Percentiles rank a stretch among this genome's conserved stretches.
phyloP scores from a whole-genome alignment of 371 early-diverging fungal genomes.

The Rhizoclosmatium hyalinum region DNA sequence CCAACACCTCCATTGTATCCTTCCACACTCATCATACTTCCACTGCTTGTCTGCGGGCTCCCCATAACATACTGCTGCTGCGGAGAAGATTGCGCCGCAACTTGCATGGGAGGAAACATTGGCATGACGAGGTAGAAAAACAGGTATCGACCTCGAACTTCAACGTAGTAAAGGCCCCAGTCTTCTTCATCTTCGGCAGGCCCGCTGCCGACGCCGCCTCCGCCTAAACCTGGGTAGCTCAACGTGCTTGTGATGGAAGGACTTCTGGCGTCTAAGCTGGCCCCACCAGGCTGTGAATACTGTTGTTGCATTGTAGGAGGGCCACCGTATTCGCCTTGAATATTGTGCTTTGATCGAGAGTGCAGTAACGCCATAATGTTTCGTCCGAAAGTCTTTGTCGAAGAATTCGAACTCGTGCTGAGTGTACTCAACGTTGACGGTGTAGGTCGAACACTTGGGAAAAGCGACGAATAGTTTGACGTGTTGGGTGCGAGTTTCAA shows the following conservation, averaged over 20 bases:
- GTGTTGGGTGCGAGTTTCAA: conserved; percentile 14
- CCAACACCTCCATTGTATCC: not conserved
- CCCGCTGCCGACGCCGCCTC: not conserved
- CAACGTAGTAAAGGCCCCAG: conserved; percentile 44
- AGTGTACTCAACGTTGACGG: conserved; percentile 20
- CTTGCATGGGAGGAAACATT: conserved; percentile 6
- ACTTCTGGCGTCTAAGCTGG: conserved; percentile 20
- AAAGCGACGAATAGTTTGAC: conserved; percentile 13
- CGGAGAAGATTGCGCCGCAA: not conserved
- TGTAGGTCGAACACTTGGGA: conserved; percentile 18
- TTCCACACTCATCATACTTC: not conserved
- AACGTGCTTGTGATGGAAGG: conserved; percentile 24
- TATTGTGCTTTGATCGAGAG: not conserved
- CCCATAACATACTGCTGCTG: not conserved
- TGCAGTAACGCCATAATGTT: conserved; percentile 20
- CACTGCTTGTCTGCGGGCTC: not conserved
- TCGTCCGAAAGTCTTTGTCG: conserved; percentile 7
- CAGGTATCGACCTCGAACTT: conserved; percentile 48
- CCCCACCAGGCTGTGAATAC: not conserved
- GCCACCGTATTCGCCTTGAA: not conserved
- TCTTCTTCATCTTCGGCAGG: conserved; percentile 41
- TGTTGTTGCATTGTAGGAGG: conserved; percentile 5
- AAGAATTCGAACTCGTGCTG: conserved; percentile 9
- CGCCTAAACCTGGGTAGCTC: conserved; percentile 3
- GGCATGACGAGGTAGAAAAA: conserved; percentile 43